These are phyloP conservation scores for Verruconis gallopava DNA, from an alignment of 2,329 filamentous ascomycete species.

Conservation along the genomic window DNA sequence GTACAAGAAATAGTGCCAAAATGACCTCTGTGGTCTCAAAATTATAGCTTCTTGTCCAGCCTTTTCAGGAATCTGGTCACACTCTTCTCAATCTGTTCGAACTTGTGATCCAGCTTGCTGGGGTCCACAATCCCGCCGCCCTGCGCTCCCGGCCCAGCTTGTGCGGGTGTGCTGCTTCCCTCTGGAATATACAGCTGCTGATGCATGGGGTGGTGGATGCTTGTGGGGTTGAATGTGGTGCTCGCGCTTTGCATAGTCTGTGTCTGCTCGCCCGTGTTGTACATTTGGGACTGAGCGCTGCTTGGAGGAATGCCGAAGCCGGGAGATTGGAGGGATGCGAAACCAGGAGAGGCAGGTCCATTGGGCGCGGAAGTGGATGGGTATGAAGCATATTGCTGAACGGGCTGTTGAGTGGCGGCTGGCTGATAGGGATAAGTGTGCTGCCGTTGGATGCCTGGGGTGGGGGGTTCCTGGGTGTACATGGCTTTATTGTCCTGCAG, in stretches of 20 bases:
- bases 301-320: too few relatives aligned
- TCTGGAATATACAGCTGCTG: constrained; percentile 54
- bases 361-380: constrained; percentile 3
- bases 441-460: constrained; percentile 10
- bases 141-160: constrained; percentile 13
- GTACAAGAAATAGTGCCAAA: too few relatives aligned
- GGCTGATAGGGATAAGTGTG: constrained; percentile 6
- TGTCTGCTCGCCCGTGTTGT: too few relatives aligned
- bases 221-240: not conserved
- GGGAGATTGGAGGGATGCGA: constrained; percentile 8
- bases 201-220: constrained; percentile 35
- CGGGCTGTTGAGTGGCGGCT: not conserved
- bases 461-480: constrained; percentile 8
- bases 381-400: constrained; percentile 5
- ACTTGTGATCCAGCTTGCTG: constrained; percentile 51
- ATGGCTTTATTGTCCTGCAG: constrained; percentile 20
- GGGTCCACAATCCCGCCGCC: constrained; percentile 16
- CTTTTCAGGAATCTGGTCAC: constrained; percentile 62
- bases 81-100: constrained; percentile 55
- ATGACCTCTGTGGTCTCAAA: not conserved
- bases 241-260: too few relatives aligned
- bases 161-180: constrained; percentile 22
- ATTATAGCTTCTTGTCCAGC: constrained; percentile 58
- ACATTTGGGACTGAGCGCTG: too few relatives aligned
- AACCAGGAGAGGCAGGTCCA: constrained; percentile 5